Conservation (phyloP, 169 alveolate species). For the Besnoitia besnoiti region DNA sequence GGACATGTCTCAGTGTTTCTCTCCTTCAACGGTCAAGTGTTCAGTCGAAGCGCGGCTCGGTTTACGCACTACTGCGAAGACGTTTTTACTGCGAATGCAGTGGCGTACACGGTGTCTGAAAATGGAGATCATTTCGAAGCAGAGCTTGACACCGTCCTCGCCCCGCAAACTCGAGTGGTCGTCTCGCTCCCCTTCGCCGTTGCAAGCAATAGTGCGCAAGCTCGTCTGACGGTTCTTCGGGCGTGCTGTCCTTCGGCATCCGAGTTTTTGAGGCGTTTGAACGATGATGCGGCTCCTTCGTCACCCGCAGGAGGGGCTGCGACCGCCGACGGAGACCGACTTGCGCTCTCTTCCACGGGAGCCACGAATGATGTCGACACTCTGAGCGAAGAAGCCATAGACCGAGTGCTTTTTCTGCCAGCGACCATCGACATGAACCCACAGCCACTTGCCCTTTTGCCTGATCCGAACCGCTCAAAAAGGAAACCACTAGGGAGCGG, state of each 20-base stretch:
- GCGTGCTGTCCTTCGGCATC: neutral
- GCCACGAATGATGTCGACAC: neutral
- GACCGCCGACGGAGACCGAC: neutral
- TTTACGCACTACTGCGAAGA: neutral
- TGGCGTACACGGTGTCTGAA: slow-evolving; percentile 26
- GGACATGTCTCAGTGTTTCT: neutral
- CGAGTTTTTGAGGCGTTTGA: neutral
- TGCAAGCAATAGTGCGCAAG: slow-evolving; percentile 10
- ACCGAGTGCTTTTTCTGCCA: neutral
- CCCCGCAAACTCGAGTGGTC: neutral
- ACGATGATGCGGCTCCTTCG: neutral
- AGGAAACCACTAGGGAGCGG: slow-evolving; percentile 6
- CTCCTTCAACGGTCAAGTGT: slow-evolving; percentile 29
- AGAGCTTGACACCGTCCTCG: neutral
- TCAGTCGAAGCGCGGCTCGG: neutral
- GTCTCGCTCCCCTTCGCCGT: slow-evolving; percentile 17
- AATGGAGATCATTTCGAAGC: slow-evolving; percentile 7
- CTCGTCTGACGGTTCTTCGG: slow-evolving; percentile 13
- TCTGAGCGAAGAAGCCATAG: neutral
- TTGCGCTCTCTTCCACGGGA: neutral
- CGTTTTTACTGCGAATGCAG: neutral
- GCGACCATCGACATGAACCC: neutral
- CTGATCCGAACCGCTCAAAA: neutral
- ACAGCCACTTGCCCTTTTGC: neutral
- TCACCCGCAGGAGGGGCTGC: neutral